phyloP scores from a whole-genome alignment of 2,329 filamentous ascomycete species.

The Colletotrichum limetticola region DNA sequence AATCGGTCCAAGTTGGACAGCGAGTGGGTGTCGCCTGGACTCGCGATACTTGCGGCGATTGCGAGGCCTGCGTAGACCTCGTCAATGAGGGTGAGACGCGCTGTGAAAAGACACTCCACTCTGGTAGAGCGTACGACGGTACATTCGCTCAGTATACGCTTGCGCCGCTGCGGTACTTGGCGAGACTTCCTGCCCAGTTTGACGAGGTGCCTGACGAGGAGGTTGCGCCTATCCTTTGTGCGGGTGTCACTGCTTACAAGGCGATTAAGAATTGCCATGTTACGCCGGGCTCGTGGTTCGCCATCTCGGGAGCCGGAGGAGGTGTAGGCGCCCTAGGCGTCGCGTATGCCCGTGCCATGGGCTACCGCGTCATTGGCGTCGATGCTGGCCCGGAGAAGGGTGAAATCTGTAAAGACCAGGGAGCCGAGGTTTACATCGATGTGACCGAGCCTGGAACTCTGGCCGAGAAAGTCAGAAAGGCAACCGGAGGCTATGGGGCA shows the following conservation, averaged over 20 bases:
- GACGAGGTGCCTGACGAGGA: conserved; percentile 45
- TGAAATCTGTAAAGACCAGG: conserved; percentile 42
- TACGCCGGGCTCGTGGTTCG: conserved; percentile 48
- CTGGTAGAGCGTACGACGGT: conserved; percentile 47
- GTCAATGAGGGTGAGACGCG: conserved; percentile 47
- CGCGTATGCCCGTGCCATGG: conserved; percentile 54
- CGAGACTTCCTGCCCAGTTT: conserved; percentile 42
- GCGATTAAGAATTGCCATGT: conserved; percentile 47
- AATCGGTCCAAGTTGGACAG: conserved; percentile 43
- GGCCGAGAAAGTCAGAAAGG: conserved; percentile 38
- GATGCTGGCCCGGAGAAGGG: conserved; percentile 47
- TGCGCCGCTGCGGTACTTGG: conserved; percentile 47
- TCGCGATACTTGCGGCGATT: conserved; percentile 48
- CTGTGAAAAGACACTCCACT: conserved; percentile 46
- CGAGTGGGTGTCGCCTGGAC: conserved; percentile 53
- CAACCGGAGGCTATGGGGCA: conserved; percentile 39
- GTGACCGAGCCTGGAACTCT: conserved; percentile 38
- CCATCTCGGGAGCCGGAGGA: conserved; percentile 50
- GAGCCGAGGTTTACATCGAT: conserved; percentile 52
- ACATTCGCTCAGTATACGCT: conserved; percentile 53
- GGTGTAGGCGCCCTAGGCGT: conserved; percentile 52
- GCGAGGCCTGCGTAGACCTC: conserved; percentile 43
- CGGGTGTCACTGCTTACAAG: conserved; percentile 56
- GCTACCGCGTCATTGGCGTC: conserved; percentile 51
- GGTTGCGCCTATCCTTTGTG: conserved; percentile 54